These are phyloP conservation scores for Naganishia kalamii DNA, from an alignment of 768 basidiomycete genomes.

Conservation along the genomic window DNA sequence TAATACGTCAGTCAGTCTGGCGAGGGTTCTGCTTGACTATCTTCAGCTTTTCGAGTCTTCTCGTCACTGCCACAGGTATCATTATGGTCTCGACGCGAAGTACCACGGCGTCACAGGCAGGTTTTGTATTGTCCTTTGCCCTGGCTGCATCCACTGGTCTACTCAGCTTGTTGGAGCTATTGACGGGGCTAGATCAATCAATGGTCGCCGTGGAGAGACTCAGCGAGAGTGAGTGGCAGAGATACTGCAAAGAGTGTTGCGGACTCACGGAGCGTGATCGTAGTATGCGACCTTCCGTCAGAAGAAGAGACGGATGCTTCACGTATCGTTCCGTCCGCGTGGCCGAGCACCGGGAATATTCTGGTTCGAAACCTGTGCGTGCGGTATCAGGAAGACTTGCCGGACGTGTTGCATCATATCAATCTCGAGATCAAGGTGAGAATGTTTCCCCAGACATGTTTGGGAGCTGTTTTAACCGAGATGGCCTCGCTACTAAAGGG, in stretches of 20 bases:
- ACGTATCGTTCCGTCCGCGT: slow-evolving; percentile 28
- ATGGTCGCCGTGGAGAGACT: slow-evolving; percentile 45
- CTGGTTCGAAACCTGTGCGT: slow-evolving; percentile 31
- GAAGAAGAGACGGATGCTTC: slow-evolving; percentile 25
- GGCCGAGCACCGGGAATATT: slow-evolving; percentile 39
- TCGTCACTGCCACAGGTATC: slow-evolving; percentile 37
- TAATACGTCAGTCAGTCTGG: slow-evolving; percentile 22
- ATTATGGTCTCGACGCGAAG: slow-evolving; percentile 30
- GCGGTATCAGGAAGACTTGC: slow-evolving; percentile 38
- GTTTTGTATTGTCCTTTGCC: slow-evolving; percentile 41
- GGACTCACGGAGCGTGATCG: neutral
- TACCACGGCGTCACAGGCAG: slow-evolving; percentile 32
- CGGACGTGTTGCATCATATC: slow-evolving; percentile 40
- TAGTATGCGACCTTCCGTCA: slow-evolving; percentile 32
- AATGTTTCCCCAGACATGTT: neutral
- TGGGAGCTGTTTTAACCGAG: neutral
- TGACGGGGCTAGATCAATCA: slow-evolving; percentile 36
- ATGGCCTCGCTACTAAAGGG: slow-evolving; percentile 17
- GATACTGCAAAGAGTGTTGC: neutral
- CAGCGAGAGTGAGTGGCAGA: slow-evolving; percentile 33
- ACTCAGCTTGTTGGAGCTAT: slow-evolving; percentile 31
- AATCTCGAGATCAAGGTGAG: slow-evolving; percentile 33
- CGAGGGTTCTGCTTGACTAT: slow-evolving; percentile 34
- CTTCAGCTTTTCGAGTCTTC: slow-evolving; percentile 26
- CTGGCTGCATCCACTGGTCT: slow-evolving; percentile 30